Evolutionary conservation across 1,284 basidiomycete species (phyloP), one percentile per base, ranked within the genome.

Genomic region (Apiotrichum sp.): DNA sequence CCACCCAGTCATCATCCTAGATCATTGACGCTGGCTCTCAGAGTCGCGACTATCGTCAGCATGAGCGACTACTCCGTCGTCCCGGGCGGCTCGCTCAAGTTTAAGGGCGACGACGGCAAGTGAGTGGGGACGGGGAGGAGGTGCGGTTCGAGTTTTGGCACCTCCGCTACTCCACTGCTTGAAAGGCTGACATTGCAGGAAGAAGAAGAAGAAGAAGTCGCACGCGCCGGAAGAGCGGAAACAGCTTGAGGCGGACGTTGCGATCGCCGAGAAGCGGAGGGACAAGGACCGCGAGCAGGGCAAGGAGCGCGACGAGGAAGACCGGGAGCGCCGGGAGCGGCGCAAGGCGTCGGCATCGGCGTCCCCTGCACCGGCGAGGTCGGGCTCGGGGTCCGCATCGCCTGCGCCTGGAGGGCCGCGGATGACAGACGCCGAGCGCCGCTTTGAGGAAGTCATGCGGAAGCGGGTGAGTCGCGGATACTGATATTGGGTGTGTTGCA

Each of bases 361-460:
- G 36, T 38, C 36, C 36, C 36, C 36, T 38, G 8, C 36, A 22
- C 22, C 22, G 22, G 22, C 22, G 22, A 22, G 22, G 22, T 22
- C 22, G 22, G 22, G 22, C 13, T 54, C 54, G 1, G 56, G 44
- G 1, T 54, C 45, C 22, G 59, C 41, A 47, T 59, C 35, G 16
- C 47, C 53, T 0, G 48, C 54, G 8, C 53, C 50, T 3, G n/a
- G 54, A 40, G 62, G 59, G 9, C 41, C 62, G 41, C 81, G 79
- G 65, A 88, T 87, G 80, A 98, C 93, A 1, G 89, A 92, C 35
- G 91, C 93, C 1, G 91, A 97, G 80, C 83, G 82, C 69, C 81
- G 88, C 53, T 97, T 93, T 62, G 89, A 93, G 73, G 87, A 93
- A 77, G 82, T 83, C 10, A 88, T 92, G 78, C 82, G 82, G 68